Evolutionary conservation across 2,329 filamentous ascomycete genomes (phyloP), one percentile per base, ranked within the genome.

Genomic region (Aspergillus texensis): DNA sequence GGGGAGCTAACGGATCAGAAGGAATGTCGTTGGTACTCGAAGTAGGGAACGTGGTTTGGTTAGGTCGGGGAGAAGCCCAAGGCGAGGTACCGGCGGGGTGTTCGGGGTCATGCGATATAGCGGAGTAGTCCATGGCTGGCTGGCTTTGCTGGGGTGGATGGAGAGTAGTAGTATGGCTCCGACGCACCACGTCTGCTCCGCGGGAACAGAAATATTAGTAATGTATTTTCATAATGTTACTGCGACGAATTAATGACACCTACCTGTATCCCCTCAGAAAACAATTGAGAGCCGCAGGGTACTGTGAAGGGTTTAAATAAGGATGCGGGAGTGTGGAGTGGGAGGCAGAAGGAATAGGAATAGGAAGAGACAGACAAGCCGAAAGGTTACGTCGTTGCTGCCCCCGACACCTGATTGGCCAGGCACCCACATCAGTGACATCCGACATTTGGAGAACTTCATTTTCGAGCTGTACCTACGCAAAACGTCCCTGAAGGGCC

Each of bases 51-150:
- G 72, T 65, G 19, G 69, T 73, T 80, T 81, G 75, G 76, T 84
- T 75, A 77, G 84, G 69, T 82, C 75, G 82, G 62, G 86, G 86
- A 58, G 86, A 88, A 26, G 79, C 83, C 89, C 89, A 91, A 60
- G 89, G 89, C 41, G 88, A 89, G 61, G 81, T 70, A 59, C 83
- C 88, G 41, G 81, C 81, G 52, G 85, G 84, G 72, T 86, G 82
- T 60, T 88, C 86, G 36, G 84, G 81, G 70, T 89, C 86, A 68
- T 85, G 79, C 60, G 83, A 80, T 58, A 86, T 79, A 39, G 82
- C 75, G 61, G 88, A 88, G 76, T 91, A 91, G 75, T 91, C 89
- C 89, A 91, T 91, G 24, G 60, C 28, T 54, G 53, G 62, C 62
- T 28, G 26, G 39, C 26, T 54, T 52, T 64, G 36, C 62, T 58